Evolutionary conservation across 2,329 filamentous ascomycete species (phyloP), one percentile per base, ranked within the genome.

Genomic region (Talaromyces sp.): DNA sequence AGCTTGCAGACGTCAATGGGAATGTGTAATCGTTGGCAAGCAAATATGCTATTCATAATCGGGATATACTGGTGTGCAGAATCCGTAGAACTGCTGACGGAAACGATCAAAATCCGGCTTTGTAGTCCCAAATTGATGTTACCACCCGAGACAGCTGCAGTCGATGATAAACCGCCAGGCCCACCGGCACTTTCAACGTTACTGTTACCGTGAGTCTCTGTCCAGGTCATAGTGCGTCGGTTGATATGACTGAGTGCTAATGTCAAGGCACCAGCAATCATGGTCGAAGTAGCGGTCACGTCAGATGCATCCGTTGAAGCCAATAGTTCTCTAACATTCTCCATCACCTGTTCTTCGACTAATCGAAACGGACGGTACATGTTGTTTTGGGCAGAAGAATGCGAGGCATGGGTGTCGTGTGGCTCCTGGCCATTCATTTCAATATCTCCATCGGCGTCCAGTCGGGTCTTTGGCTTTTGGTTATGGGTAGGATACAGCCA

Each of bases 31-130:
- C 94, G 89, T 73, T 96, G 91, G 66, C 94, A 95, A 2, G 95
- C 95, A 78, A 99, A 99, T 67, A 98, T 96, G 72, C 90, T 87
- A 80, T 99, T 99, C 95, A 99, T 99, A 70, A 96, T 95, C 0
- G 94, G 90, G 64, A 99, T 99, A 81, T 99, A 99, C 78, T 98
- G 89, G 67, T 87, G 90, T 5, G 93, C 88, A 0, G 96, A 87
- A 72, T 94, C 91, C 73, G 92, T 92, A 45, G 92, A 96, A 14
- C 92, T 92, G 56, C 92, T 96, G 4, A 97, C 93, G 57, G 91
- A 96, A 62, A 99, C 77, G 68, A 98, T 89, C 63, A 99, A 85
- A 72, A 99, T 96, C 66, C 95, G 90, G 14, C 89, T 90, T 70
- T 91, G 89, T 22, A 95, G 82, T 19, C 85, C 72, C 59, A 72